A percentile compares a stretch with the other conserved stretches of the same genome.
These are phyloP conservation scores for Colletotrichum endophyticum DNA, from an alignment of 2,329 filamentous ascomycete genomes.

Conservation along the genomic window DNA sequence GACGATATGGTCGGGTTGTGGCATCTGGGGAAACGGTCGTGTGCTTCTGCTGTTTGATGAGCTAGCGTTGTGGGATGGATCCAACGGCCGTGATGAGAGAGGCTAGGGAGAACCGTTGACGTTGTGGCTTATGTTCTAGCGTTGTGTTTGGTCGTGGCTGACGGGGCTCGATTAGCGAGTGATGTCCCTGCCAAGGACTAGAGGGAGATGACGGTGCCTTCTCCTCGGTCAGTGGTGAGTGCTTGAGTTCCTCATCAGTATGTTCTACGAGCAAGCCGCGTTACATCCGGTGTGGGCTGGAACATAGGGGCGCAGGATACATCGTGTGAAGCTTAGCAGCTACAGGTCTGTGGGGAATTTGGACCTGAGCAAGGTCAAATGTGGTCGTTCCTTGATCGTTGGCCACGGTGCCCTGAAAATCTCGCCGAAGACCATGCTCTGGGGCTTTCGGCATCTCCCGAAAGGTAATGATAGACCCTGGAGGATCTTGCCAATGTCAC, in stretches of 20 bases:
- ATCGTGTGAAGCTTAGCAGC: background rate
- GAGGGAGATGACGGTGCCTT: background rate
- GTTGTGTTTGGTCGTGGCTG: background rate
- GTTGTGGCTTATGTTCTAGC: background rate
- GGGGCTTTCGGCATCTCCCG: background rate
- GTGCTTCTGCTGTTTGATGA: background rate
- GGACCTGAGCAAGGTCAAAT: background rate
- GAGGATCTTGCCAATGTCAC: background rate
- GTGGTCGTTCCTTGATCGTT: background rate
- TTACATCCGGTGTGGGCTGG: background rate
- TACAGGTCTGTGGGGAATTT: background rate
- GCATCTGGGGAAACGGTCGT: background rate
- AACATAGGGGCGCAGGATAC: background rate
- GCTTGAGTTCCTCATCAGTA: background rate
- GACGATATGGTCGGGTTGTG: background rate
- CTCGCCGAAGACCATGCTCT: background rate
- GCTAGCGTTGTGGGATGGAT: background rate
- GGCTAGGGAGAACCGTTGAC: conserved; percentile 1
- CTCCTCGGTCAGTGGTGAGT: background rate
- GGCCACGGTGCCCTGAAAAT: background rate
- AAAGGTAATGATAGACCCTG: background rate
- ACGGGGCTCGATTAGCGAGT: background rate
- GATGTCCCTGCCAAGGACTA: background rate
- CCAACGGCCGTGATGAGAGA: background rate
- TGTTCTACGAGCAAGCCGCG: background rate